A percentile compares a stretch with the other conserved stretches of the same genome.
Evolutionary conservation across 495 filamentous ascomycete genomes (phyloP).

Genomic region (Hypoxylon lienhwacheense): DNA sequence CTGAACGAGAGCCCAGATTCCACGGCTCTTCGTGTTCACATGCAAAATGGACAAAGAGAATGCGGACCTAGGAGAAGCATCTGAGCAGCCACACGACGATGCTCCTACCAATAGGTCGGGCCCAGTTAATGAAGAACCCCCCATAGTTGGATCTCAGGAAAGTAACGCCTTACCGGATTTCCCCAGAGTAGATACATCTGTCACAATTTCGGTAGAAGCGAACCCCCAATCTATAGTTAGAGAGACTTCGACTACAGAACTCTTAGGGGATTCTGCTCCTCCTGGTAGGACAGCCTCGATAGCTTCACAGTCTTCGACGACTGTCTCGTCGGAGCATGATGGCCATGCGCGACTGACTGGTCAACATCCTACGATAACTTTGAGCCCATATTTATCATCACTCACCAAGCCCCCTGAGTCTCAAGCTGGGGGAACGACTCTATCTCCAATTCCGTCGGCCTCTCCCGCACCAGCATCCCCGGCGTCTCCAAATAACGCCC

Average conservation of each 20-base stretch:
- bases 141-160: slow-evolving; percentile 15
- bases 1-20: slow-evolving; percentile 4
- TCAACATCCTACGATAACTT: slow-evolving; percentile 21
- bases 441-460: slow-evolving; percentile 32
- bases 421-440: slow-evolving; percentile 12
- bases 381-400: slow-evolving; percentile 31
- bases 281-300: slow-evolving; percentile 27
- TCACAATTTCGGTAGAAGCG: slow-evolving; percentile 20
- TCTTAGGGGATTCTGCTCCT: slow-evolving; percentile 31
- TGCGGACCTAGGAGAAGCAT: slow-evolving; percentile 15
- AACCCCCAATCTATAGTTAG: slow-evolving; percentile 16
- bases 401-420: slow-evolving; percentile 26
- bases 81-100: slow-evolving; percentile 16
- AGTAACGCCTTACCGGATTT: slow-evolving; percentile 18
- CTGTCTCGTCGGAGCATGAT: slow-evolving; percentile 16
- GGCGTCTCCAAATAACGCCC: slow-evolving; percentile 7
- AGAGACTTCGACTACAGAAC: slow-evolving; percentile 27
- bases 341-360: background rate
- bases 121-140: slow-evolving; percentile 25
- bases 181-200: slow-evolving; percentile 23
- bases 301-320: slow-evolving; percentile 12
- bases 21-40: slow-evolving; percentile 8
- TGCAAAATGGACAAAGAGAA: slow-evolving; percentile 30
- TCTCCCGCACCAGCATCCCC: slow-evolving; percentile 24
- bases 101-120: slow-evolving; percentile 7